Conservation (phyloP, 805 yeast genomes). For the Candida anglica region DNA sequence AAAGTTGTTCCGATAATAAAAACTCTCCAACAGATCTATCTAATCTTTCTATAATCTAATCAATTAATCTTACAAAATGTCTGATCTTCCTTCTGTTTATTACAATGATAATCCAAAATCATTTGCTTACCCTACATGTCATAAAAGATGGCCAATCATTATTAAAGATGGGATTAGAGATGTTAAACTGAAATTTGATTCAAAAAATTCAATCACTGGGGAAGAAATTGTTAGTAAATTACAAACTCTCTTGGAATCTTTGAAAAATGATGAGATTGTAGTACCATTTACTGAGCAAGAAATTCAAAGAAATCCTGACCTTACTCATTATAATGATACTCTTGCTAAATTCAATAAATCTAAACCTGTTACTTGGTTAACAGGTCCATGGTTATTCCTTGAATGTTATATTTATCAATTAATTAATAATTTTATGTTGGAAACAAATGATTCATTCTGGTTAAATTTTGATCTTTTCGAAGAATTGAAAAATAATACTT, state of each 20-base stretch:
- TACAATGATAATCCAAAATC: conserved; percentile 67
- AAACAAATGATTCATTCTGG: conserved; percentile 22
- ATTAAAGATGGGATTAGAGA: conserved; percentile 67
- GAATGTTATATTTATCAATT: conserved; percentile 83
- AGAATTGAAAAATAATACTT: conserved; percentile 66
- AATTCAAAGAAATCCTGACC: conserved; percentile 44
- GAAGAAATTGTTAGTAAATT: conserved; percentile 38
- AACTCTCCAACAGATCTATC: too few relatives aligned
- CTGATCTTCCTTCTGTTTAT: conserved; percentile 45
- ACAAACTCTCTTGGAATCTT: conserved; percentile 37
- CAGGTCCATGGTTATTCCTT: conserved; percentile 86
- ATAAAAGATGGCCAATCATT: conserved; percentile 85
- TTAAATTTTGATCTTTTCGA: conserved; percentile 76
- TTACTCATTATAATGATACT: conserved; percentile 57
- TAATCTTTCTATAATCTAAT: neutral
- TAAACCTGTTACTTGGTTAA: conserved; percentile 56
- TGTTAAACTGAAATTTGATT: conserved; percentile 33
- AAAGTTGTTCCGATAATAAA: too few relatives aligned
- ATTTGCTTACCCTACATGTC: conserved; percentile 78
- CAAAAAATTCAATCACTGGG: conserved; percentile 42
- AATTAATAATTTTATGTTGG: conserved; percentile 42
- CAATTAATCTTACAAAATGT: conserved; percentile 2
- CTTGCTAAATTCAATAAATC: conserved; percentile 27
- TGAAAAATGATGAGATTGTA: conserved; percentile 35
- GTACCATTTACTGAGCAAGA: conserved; percentile 20